Percentiles rank a stretch among this genome's conserved stretches.
These are phyloP conservation scores for Chloropicon primus DNA, from an alignment of 139 green algal species.

Conservation along the genomic window DNA sequence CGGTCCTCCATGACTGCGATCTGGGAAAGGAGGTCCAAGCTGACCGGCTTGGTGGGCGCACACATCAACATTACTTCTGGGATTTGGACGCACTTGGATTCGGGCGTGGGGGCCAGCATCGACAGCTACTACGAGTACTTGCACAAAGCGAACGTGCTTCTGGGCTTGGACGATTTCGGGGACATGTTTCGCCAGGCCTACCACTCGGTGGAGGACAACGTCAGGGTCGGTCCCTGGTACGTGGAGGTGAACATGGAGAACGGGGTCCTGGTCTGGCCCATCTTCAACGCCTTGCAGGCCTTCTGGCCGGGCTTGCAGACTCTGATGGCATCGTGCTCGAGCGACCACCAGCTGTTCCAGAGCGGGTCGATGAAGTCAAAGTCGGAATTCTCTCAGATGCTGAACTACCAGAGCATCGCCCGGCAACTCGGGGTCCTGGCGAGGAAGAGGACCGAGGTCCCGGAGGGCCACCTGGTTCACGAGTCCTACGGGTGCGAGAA, in stretches of 20 bases:
- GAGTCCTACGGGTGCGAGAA: slow-evolving; percentile 1
- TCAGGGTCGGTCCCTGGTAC: slow-evolving; percentile 33
- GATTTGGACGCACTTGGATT: slow-evolving; percentile 47
- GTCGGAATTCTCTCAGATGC: slow-evolving; percentile 4
- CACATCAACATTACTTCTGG: slow-evolving; percentile 47
- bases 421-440: no score
- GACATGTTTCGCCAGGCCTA: slow-evolving; percentile 26
- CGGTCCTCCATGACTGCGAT: slow-evolving; percentile 10
- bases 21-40: slow-evolving; percentile 14
- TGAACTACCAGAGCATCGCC: background rate
- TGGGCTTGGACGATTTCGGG: slow-evolving; percentile 54
- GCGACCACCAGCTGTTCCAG: background rate
- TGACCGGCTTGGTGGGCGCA: slow-evolving; percentile 20
- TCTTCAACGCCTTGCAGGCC: slow-evolving; percentile 55
- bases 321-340: slow-evolving; percentile 20
- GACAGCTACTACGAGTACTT: slow-evolving; percentile 88
- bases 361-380: background rate
- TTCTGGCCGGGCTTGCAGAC: slow-evolving; percentile 82
- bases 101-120: slow-evolving; percentile 56
- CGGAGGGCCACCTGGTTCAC: slow-evolving; percentile 11
- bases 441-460: slow-evolving; percentile 1
- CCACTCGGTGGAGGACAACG: slow-evolving; percentile 58
- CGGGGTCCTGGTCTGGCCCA: slow-evolving; percentile 39
- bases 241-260: slow-evolving; percentile 61
- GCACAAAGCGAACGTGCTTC: slow-evolving; percentile 73